Base-by-base conservation (phyloP, 192 early-diverging fungal genomes). In the Martensiomyces pterosporus region DNA sequence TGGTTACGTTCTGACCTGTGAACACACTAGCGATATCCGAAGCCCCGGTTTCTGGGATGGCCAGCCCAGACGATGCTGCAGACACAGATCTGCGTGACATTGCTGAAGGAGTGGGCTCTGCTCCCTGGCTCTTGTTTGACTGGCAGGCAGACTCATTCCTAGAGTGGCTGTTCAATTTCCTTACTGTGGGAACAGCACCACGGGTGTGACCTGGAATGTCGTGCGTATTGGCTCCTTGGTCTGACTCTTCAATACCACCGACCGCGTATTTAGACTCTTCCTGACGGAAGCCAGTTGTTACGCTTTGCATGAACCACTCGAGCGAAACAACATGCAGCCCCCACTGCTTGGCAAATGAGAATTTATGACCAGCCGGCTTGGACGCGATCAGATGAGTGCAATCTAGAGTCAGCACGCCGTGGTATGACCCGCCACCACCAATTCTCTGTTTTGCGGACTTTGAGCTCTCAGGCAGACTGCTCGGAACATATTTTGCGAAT, bases 301-400 rank as follows among this genome's bases (percentile, higher is more conserved):
- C 14, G 18, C 49, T 49, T n/a, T 57, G 35, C 9, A 64, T 13
- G 36, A 76, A 51, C 73, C 73, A 76, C 26, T 55, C 50, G 12
- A 65, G 16, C 2, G 66, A 53, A 12, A 76, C 66, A 4, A 69
- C 34, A 9, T 43, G 46, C 16, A 69, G 22, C 15, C 39, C 39
- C 57, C 66, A 68, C 10, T 49, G 40, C 42, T 47, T 56, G 24
- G 66, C 73, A 54, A 61, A 76, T 61, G 44, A 52, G 57, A 53
- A 76, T 35, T 76, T 76, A 44, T 76, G 52, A 21, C 66, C 61
- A 5, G 57, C 24, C 0, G 53, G 48, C 2, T 36, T 35, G 6
- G 26, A 41, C 2, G 65, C 57, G 40, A 76, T 68, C 22, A 76
- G 53, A 23, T 76, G 73, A 13, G 73, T 69, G 58, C 73, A 76